Conservation (phyloP, 306 rosid genomes). For the Prunus salicina region DNA sequence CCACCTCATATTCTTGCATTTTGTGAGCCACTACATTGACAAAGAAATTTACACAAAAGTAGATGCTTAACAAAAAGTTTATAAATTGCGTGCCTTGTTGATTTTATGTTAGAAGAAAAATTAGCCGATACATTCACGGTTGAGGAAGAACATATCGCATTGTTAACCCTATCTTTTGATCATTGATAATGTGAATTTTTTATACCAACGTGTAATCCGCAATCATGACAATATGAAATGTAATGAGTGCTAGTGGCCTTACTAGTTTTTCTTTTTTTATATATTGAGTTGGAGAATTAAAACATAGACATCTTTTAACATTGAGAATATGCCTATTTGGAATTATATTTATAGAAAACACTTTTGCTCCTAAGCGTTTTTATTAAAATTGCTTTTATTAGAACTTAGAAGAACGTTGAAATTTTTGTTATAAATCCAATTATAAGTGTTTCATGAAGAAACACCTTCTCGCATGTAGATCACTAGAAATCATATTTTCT, state of each 20-base stretch:
- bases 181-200: not conserved
- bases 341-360: not conserved
- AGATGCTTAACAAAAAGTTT: not conserved
- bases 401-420: not conserved
- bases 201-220: no score
- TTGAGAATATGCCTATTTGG: not conserved
- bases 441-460: not conserved
- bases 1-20: conserved; percentile 24
- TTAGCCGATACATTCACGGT: not conserved
- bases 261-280: no score
- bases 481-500: no score
- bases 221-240: no score
- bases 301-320: no score
- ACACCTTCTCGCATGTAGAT: no score
- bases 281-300: no score
- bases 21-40: not conserved
- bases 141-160: not conserved
- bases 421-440: no score
- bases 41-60: not conserved
- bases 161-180: not conserved
- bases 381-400: not conserved
- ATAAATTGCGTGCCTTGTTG: not conserved
- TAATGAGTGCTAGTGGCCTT: no score
- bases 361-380: not conserved
- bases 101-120: not conserved